phyloP scores from a whole-genome alignment of 2,329 filamentous ascomycete species.

The Fusarium keratoplasticum region DNA sequence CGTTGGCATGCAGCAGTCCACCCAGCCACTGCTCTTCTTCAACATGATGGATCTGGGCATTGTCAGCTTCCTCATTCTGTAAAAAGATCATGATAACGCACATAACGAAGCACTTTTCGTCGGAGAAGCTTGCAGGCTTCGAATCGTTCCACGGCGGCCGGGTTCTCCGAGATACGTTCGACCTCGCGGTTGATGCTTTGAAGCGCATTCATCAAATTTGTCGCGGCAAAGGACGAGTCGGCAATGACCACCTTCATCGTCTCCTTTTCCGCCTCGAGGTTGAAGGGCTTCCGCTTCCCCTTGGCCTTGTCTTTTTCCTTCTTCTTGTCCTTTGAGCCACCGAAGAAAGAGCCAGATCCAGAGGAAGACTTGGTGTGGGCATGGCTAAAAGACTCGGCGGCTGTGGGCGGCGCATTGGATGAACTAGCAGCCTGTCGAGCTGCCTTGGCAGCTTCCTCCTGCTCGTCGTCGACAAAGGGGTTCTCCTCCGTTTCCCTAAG shows the following conservation, averaged over 20 bases:
- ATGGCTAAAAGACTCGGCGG: slow-evolving; percentile 22
- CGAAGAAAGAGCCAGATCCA: slow-evolving; percentile 54
- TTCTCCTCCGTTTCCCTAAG: slow-evolving; percentile 83
- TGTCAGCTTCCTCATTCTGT: slow-evolving; percentile 5
- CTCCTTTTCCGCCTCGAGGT: slow-evolving; percentile 87
- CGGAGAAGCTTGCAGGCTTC: slow-evolving; percentile 88
- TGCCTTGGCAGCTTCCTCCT: slow-evolving; percentile 57
- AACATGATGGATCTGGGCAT: slow-evolving; percentile 80
- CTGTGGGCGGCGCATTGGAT: slow-evolving; percentile 28
- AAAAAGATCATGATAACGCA: slow-evolving; percentile 50
- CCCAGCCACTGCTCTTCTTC: slow-evolving; percentile 94
- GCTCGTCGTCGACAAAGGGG: slow-evolving; percentile 75
- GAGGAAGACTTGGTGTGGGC: slow-evolving; percentile 51
- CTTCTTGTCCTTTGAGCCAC: slow-evolving; percentile 62
- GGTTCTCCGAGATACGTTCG: slow-evolving; percentile 88
- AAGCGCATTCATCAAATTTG: slow-evolving; percentile 86
- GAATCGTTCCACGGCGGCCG: slow-evolving; percentile 79
- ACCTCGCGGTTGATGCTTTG: slow-evolving; percentile 91
- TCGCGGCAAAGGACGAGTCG: slow-evolving; percentile 89
- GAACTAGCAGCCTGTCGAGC: slow-evolving; percentile 39
- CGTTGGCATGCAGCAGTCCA: slow-evolving; percentile 90
- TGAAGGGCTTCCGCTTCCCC: slow-evolving; percentile 76
- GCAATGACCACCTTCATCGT: slow-evolving; percentile 90
- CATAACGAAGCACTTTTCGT: slow-evolving; percentile 86
- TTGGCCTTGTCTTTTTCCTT: slow-evolving; percentile 67